phyloP scores from a whole-genome alignment of 108 stramenopile genomes.

The Pinguiococcus pyrenoidosus region DNA sequence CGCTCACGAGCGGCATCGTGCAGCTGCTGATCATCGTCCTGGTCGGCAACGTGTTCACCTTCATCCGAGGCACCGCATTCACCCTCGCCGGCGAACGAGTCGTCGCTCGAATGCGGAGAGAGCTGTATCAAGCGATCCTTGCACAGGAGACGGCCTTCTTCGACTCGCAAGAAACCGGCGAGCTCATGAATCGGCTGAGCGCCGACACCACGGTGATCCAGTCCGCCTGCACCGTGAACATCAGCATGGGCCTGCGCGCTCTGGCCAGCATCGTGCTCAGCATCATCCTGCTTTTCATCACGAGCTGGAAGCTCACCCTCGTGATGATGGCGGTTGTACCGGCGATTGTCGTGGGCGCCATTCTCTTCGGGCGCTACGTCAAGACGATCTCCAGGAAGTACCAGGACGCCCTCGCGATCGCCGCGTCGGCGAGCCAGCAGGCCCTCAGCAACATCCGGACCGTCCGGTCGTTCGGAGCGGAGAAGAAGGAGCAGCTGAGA shows the following conservation, averaged over 20 bases:
- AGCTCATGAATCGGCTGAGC: constrained; percentile 51
- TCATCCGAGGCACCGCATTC: background rate
- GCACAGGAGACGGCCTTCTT: constrained; percentile 66
- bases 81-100: constrained; percentile 46
- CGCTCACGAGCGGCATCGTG: background rate
- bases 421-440: constrained; percentile 53
- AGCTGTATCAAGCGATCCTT: constrained; percentile 44
- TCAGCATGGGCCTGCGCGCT: constrained; percentile 44
- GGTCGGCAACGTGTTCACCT: background rate
- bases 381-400: constrained; percentile 43
- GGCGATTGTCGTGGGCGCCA: constrained; percentile 32
- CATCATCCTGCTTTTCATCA: constrained; percentile 52
- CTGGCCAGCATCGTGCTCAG: constrained; percentile 32
- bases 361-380: constrained; percentile 42
- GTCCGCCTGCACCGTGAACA: constrained; percentile 29
- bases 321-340: constrained; percentile 43
- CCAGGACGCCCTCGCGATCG: constrained; percentile 52
- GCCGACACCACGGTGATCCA: constrained; percentile 56
- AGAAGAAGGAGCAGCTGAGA: constrained; percentile 38
- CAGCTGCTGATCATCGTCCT: constrained; percentile 3
- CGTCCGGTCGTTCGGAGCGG: constrained; percentile 62
- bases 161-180: constrained; percentile 59
- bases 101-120: constrained; percentile 49
- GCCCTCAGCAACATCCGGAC: constrained; percentile 52
- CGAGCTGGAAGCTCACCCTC: constrained; percentile 45